Percentiles rank a stretch among this genome's conserved stretches.
Conservation (phyloP, 2,329 filamentous ascomycete species). For the Cordyceps cateniannulata region DNA sequence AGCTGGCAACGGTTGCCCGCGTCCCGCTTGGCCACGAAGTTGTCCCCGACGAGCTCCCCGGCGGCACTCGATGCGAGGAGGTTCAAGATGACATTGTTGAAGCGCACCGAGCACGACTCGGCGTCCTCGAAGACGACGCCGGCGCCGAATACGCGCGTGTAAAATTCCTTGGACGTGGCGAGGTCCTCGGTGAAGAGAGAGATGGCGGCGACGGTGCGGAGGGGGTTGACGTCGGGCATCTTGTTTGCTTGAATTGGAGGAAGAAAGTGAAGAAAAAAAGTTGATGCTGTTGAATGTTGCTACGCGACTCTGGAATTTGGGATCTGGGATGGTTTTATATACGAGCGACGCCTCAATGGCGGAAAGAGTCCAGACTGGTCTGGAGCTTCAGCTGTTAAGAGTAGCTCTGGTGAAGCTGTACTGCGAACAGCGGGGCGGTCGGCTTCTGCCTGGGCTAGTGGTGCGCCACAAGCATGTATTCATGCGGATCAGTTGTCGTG, state of each 20-base stretch:
- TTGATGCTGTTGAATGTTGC: background rate
- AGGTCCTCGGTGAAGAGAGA: conserved; percentile 13
- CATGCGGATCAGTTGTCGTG: background rate
- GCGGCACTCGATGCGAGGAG: conserved; percentile 1
- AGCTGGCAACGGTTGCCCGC: conserved; percentile 12
- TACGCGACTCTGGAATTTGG: background rate
- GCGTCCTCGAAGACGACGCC: conserved; percentile 12
- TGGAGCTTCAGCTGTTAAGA: background rate
- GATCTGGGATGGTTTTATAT: background rate
- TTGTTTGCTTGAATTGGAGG: background rate
- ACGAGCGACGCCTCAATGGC: background rate
- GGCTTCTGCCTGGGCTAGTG: background rate
- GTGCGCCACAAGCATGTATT: background rate
- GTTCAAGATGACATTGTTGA: conserved; percentile 14
- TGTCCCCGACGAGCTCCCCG: conserved; percentile 9
- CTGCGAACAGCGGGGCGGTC: background rate
- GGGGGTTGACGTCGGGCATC: background rate
- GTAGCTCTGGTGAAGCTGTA: background rate
- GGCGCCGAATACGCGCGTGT: conserved; percentile 14
- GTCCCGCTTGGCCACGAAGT: background rate
- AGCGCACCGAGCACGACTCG: conserved; percentile 14
- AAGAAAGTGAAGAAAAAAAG: background rate
- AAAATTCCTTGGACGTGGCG: conserved; percentile 1
- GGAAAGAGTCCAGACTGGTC: background rate
- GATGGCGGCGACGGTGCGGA: conserved; percentile 14